phyloP scores from a whole-genome alignment of 2,329 filamentous ascomycete species.

The Aspergillus puulaauensis region DNA sequence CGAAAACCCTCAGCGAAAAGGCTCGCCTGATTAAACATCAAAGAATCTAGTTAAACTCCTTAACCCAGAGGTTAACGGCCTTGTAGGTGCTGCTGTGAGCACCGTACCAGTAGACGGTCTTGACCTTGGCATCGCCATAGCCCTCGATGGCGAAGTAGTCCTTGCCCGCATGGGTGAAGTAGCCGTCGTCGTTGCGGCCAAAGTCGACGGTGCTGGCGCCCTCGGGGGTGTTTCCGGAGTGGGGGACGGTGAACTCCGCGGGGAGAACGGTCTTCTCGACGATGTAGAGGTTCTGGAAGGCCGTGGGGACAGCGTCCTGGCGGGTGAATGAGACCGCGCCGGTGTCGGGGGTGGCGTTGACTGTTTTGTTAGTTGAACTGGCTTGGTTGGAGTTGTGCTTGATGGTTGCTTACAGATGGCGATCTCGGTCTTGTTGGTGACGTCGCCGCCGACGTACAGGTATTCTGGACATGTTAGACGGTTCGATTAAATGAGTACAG shows the following conservation, averaged over 20 bases:
- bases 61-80: conserved; percentile 22
- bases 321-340: conserved; percentile 26
- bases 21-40: background rate
- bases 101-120: conserved; percentile 29
- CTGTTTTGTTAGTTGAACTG: conserved; percentile 11
- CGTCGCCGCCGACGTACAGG: conserved; percentile 22
- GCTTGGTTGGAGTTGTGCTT: background rate
- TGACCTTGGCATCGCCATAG: conserved; percentile 19
- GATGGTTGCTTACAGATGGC: conserved; percentile 24
- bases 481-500: background rate
- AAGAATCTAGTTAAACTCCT: conserved; percentile 20
- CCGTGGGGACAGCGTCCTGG: conserved; percentile 22
- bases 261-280: conserved; percentile 22
- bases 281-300: conserved; percentile 30
- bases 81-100: conserved; percentile 23
- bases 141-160: conserved; percentile 28
- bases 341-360: conserved; percentile 18
- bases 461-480: conserved; percentile 15
- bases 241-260: conserved; percentile 25
- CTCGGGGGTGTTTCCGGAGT: conserved; percentile 28
- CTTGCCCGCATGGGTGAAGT: conserved; percentile 26
- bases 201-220: conserved; percentile 24
- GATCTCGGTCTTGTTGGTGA: conserved; percentile 18
- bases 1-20: no score
- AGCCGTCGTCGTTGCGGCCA: conserved; percentile 25